These are phyloP conservation scores for Pneumocystis carinii DNA, from an alignment of 1,139 yeast genomes.

Conservation along the genomic window DNA sequence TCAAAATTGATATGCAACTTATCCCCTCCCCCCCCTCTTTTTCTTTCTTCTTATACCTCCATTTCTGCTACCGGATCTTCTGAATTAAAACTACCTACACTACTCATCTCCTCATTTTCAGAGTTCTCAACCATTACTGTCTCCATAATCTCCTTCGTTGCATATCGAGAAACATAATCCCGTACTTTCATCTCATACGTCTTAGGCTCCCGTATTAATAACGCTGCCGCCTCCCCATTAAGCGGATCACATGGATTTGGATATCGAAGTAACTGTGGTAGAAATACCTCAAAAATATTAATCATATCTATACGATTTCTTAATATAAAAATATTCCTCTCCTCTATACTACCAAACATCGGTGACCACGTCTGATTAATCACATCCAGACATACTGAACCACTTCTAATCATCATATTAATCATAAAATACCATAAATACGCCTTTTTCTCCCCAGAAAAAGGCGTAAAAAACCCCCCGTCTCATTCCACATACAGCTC, in stretches of 20 bases:
- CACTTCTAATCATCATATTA: constrained; percentile 43
- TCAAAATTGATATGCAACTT: not conserved
- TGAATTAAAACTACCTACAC: constrained; percentile 31
- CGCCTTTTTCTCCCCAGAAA: not conserved
- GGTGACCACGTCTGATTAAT: constrained; percentile 98
- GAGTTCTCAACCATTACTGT: constrained; percentile 20
- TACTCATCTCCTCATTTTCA: constrained; percentile 31
- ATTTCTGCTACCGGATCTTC: constrained; percentile 33
- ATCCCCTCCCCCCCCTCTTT: no score
- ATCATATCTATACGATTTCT: constrained; percentile 31
- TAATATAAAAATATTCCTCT: constrained; percentile 1
- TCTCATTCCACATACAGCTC: constrained; percentile 15
- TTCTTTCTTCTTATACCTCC: constrained; percentile 21
- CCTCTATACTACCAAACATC: constrained; percentile 48
- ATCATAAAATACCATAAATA: no score
- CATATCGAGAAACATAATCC: constrained; percentile 57
- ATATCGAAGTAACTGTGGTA: constrained; percentile 80
- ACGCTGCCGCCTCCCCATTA: constrained; percentile 77
- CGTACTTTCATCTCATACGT: constrained; percentile 57
- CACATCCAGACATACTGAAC: constrained; percentile 90
- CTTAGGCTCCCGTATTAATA: constrained; percentile 57
- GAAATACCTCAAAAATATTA: constrained; percentile 81
- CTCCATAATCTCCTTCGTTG: constrained; percentile 33
- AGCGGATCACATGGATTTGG: constrained; percentile 93
- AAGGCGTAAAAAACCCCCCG: no score